Evolutionary conservation across 768 basidiomycete genomes (phyloP), one percentile per base, ranked within the genome.

Genomic region (Tephrocybe sp.): DNA sequence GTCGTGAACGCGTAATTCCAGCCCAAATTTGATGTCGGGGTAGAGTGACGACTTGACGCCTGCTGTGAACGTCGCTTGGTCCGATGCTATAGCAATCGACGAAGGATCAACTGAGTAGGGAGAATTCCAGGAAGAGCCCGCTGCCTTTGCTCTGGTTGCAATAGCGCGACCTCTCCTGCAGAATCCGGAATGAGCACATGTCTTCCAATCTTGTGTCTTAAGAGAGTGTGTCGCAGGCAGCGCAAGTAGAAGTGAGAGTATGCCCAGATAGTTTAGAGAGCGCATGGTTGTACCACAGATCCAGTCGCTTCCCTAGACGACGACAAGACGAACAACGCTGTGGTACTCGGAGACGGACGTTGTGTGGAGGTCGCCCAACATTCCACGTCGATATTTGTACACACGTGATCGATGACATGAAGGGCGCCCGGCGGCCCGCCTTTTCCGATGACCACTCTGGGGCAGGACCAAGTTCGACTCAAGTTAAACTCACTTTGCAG

Each of bases 131-230:
- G 74, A 66, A 11, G 72, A 65, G 24, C 68, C 67, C 7, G 77
- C 74, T 45, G 79, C 80, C 33, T 72, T 72, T 4, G 91, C 88
- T 40, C 91, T 82, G 8, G 78, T 72, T 50, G 92, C 80, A 38
- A 99, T 80, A 0, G 87, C 88, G 40, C 95, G 84, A 44, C 94
- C 92, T 55, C 74, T 66, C 53, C 91, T 81, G 73, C 97, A 98
- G 69, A 99, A 98, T 16, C 90, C 94, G 0, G 92, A 82, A 67
- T 98, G 91, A n/a, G 78, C 76, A 62, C 97, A 98, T 49, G 83
- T 91, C 69, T 97, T 97, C 78, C 94, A 99, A 68, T 97, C 92
- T 51, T 86, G 78, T 16, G 76, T 71, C 71, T 90, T 90, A 69
- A 90, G 81, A 29, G 86, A 82, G 23, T 77, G 57, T 5, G 74